A percentile compares a stretch with the other conserved stretches of the same genome.
Conservation (phyloP, 306 rosid genomes). For the Cicer cuneatum region DNA sequence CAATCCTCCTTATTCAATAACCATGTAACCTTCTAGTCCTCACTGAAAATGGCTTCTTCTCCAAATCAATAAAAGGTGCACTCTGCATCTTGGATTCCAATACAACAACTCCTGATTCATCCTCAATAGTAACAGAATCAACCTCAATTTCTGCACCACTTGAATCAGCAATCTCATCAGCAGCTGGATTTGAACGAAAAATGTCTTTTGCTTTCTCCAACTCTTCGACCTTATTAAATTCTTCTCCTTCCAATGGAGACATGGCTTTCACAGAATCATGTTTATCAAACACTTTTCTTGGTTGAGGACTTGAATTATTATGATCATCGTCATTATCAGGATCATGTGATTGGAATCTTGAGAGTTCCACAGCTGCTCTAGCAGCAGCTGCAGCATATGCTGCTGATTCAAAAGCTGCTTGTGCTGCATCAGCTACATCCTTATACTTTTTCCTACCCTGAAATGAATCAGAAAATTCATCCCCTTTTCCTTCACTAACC, state of each 20-base stretch:
- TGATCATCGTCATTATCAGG: slow-evolving; percentile 50
- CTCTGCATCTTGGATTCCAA: slow-evolving; percentile 50
- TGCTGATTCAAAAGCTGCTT: slow-evolving; percentile 95
- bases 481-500: slow-evolving; percentile 49
- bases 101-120: slow-evolving; percentile 30
- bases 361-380: slow-evolving; percentile 82
- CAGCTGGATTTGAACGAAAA: slow-evolving; percentile 49
- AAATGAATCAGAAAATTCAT: slow-evolving; percentile 54
- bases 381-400: slow-evolving; percentile 93
- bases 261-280: slow-evolving; percentile 29
- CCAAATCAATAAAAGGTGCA: slow-evolving; percentile 47
- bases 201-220: slow-evolving; percentile 43
- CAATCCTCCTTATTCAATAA: slow-evolving; percentile 18
- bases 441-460: slow-evolving; percentile 60
- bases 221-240: slow-evolving; percentile 34
- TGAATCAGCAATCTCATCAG: slow-evolving; percentile 27
- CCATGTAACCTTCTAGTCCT: slow-evolving; percentile 48
- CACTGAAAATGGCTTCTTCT: slow-evolving; percentile 66
- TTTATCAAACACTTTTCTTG: slow-evolving; percentile 41
- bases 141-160: slow-evolving; percentile 40
- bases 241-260: slow-evolving; percentile 44
- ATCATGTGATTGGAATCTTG: slow-evolving; percentile 61
- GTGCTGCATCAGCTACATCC: slow-evolving; percentile 89
- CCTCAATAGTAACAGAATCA: slow-evolving; percentile 27
- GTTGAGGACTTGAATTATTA: slow-evolving; percentile 47